Evolutionary conservation across 2,329 filamentous ascomycete species (phyloP).

Genomic region (Monilinia aucupariae): DNA sequence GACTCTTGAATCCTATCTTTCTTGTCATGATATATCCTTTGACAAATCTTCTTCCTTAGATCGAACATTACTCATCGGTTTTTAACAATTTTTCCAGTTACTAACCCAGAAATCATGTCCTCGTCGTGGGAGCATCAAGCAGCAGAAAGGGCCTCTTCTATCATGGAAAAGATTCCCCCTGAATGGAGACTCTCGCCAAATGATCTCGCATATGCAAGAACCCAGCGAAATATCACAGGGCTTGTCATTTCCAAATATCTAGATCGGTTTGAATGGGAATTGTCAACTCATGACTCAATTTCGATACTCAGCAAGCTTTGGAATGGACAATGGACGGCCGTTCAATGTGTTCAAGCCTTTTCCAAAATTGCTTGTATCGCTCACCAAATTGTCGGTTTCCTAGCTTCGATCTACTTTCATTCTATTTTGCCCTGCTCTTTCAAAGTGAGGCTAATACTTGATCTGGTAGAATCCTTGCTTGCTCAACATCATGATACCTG

Average conservation of each 20-base stretch:
- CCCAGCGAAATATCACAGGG: background rate
- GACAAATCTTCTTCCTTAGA: background rate
- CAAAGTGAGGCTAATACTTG: background rate
- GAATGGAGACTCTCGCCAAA: slow-evolving; percentile 5
- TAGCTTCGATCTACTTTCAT: background rate
- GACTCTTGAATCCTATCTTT: background rate
- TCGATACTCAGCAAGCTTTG: slow-evolving; percentile 47
- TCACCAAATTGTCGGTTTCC: slow-evolving; percentile 44
- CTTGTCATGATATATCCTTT: background rate
- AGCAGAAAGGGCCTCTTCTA: background rate
- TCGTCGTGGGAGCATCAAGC: background rate
- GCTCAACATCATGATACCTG: slow-evolving; percentile 30
- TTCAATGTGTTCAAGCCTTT: slow-evolving; percentile 46
- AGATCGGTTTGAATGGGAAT: slow-evolving; percentile 35
- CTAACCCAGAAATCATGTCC: background rate
- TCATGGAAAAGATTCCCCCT: background rate
- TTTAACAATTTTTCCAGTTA: background rate
- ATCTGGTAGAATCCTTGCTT: slow-evolving; percentile 48
- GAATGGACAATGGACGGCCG: slow-evolving; percentile 48
- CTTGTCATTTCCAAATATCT: slow-evolving; percentile 35
- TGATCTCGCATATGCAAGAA: slow-evolving; percentile 3
- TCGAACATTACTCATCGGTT: background rate
- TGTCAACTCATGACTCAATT: slow-evolving; percentile 51
- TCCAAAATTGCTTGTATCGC: slow-evolving; percentile 48
- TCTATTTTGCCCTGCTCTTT: slow-evolving; percentile 24